Evolutionary conservation across 2,329 filamentous ascomycete genomes (phyloP).

Genomic region (Colletotrichum sp.): DNA sequence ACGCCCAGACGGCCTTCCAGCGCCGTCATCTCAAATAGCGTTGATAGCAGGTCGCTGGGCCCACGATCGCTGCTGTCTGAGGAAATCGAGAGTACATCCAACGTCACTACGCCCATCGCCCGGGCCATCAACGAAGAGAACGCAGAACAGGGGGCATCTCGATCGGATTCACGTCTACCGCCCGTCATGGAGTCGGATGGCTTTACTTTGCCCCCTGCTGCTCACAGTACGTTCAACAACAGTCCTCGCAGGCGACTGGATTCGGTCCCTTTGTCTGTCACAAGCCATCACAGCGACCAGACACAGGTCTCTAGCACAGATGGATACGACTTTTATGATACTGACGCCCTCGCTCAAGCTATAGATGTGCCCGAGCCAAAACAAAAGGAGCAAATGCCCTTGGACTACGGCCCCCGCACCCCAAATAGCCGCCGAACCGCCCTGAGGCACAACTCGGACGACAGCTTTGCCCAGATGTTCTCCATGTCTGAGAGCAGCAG

Average conservation of each 20-base stretch:
- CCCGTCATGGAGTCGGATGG: constrained; percentile 56
- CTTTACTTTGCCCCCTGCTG: constrained; percentile 55
- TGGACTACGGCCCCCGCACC: constrained; percentile 38
- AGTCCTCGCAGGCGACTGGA: constrained; percentile 51
- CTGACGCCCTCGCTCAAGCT: constrained; percentile 56
- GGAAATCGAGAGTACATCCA: constrained; percentile 68
- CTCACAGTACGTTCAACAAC: constrained; percentile 38
- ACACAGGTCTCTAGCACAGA: constrained; percentile 59
- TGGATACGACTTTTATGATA: constrained; percentile 71
- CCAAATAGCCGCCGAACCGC: constrained; percentile 32
- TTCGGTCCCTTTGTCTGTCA: constrained; percentile 55
- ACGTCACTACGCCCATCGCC: constrained; percentile 64
- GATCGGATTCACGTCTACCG: constrained; percentile 44
- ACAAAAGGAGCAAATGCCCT: constrained; percentile 37
- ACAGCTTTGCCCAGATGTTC: constrained; percentile 64
- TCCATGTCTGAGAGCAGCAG: constrained; percentile 58
- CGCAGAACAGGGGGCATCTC: constrained; percentile 27
- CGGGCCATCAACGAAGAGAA: constrained; percentile 51
- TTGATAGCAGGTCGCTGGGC: constrained; percentile 35
- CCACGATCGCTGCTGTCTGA: constrained; percentile 55
- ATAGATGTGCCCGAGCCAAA: constrained; percentile 56
- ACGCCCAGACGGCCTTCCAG: constrained; percentile 36
- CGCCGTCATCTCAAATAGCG: constrained; percentile 30
- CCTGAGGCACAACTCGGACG: constrained; percentile 59
- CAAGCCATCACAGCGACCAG: constrained; percentile 53